phyloP scores from a whole-genome alignment of 2,329 filamentous ascomycete genomes.

The Penicillium occitanis region DNA sequence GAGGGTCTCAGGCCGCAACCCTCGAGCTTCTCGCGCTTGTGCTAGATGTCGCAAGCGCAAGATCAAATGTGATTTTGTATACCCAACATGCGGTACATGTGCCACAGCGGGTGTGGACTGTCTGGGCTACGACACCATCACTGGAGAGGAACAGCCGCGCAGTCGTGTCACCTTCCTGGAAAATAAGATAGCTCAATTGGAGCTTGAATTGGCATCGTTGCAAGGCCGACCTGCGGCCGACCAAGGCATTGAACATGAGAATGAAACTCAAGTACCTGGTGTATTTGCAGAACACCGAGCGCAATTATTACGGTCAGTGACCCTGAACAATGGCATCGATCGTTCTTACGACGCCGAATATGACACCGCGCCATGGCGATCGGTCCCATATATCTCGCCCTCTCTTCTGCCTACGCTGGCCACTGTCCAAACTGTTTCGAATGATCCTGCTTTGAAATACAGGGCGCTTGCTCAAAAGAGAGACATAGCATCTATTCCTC shows the following conservation, averaged over 20 bases:
- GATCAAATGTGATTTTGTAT: not conserved
- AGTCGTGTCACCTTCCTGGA: not conserved
- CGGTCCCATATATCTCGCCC: not conserved
- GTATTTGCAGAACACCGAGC: not conserved
- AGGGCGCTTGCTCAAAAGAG: not conserved
- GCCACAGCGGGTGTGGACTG: not conserved
- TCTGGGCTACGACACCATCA: not conserved
- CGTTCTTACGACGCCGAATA: not conserved
- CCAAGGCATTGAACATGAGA: not conserved
- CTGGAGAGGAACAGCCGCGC: not conserved
- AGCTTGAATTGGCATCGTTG: not conserved
- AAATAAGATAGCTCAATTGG: not conserved
- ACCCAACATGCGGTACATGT: not conserved
- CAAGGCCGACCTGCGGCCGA: not conserved
- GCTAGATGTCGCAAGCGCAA: not conserved
- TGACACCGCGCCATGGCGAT: not conserved
- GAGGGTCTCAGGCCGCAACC: not conserved
- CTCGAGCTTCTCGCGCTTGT: slow-evolving; percentile 2
- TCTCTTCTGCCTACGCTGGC: not conserved
- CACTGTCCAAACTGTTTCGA: not conserved
- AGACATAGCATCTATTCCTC: slow-evolving; percentile 4
- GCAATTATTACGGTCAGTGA: not conserved
- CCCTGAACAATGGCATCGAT: not conserved
- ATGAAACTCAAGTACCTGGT: not conserved
- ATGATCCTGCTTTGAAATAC: not conserved